Evolutionary conservation across 2,329 filamentous ascomycete genomes (phyloP).

Genomic region (Xylariaceae sp.): DNA sequence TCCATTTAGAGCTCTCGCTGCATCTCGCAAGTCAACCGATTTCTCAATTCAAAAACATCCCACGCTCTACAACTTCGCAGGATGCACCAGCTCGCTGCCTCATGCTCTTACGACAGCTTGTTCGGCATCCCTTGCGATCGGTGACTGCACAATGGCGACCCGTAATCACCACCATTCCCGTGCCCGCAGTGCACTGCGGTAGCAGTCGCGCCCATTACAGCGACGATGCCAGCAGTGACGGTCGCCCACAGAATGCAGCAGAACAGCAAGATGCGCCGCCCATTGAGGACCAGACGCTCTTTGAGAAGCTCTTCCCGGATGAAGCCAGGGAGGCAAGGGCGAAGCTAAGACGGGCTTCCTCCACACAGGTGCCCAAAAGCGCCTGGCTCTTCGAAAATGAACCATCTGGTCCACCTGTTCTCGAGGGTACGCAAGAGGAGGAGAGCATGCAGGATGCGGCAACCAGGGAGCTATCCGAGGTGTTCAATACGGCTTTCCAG

Average conservation of each 20-base stretch:
- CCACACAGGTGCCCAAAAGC: slow-evolving; percentile 1
- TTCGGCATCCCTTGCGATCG: slow-evolving; percentile 31
- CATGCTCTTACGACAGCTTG: slow-evolving; percentile 34
- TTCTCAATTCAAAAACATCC: slow-evolving; percentile 10
- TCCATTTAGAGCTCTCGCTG: no score
- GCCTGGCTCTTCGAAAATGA: slow-evolving; percentile 23
- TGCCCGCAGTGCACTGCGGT: slow-evolving; percentile 17
- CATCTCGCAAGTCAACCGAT: neutral
- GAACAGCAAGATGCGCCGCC: neutral
- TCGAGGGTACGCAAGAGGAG: slow-evolving; percentile 7
- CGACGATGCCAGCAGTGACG: neutral
- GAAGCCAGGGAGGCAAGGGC: slow-evolving; percentile 32
- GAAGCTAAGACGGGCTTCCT: neutral
- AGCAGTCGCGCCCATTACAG: slow-evolving; percentile 14
- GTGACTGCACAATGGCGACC: slow-evolving; percentile 31
- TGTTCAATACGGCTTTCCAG: slow-evolving; percentile 12
- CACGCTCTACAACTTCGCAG: slow-evolving; percentile 27
- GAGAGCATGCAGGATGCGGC: neutral
- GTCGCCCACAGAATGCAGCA: neutral
- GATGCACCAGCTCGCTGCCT: slow-evolving; percentile 26
- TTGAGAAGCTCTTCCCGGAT: slow-evolving; percentile 52
- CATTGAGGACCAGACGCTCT: slow-evolving; percentile 30
- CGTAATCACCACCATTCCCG: slow-evolving; percentile 8
- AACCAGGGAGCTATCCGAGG: neutral
- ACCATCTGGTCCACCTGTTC: slow-evolving; percentile 2